A percentile compares a stretch with the other conserved stretches of the same genome.
phyloP scores from a whole-genome alignment of 352 stramenopile genomes.

The Globisporangium rhizosaccharum region DNA sequence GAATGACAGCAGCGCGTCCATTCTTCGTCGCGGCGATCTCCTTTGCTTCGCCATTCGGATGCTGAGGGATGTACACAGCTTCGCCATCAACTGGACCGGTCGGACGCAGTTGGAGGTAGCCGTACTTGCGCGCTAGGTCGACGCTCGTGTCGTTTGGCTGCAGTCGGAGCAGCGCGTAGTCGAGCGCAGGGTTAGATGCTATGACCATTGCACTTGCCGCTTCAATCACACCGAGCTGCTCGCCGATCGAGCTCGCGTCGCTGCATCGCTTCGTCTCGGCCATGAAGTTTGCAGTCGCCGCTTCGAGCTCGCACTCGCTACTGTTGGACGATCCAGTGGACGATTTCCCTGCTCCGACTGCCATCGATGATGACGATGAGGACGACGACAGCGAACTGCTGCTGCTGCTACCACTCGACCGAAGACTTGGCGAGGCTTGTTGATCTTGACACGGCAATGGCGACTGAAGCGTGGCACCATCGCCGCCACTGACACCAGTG shows the following conservation, averaged over 20 bases:
- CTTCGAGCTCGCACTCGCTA: conserved; percentile 18
- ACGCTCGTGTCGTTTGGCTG: conserved; percentile 20
- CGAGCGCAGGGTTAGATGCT: conserved; percentile 32
- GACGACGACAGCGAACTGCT: neutral
- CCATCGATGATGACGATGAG: neutral
- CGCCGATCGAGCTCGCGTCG: conserved; percentile 22
- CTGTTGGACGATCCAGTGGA: conserved; percentile 12
- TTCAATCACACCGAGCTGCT: conserved; percentile 36
- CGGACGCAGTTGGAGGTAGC: conserved; percentile 36
- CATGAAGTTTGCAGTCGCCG: conserved; percentile 48
- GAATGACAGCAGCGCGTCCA: conserved; percentile 10
- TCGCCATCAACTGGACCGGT: conserved; percentile 42
- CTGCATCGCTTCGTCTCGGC: conserved; percentile 45
- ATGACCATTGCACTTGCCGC: conserved; percentile 34
- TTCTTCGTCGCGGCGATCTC: conserved; percentile 40
- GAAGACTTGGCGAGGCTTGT: no score
- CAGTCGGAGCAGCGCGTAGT: conserved; percentile 56
- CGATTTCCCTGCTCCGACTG: neutral
- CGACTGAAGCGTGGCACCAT: neutral
- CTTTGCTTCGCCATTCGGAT: conserved; percentile 54
- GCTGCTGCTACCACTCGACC: no score
- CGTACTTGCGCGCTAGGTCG: conserved; percentile 39
- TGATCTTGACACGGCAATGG: no score
- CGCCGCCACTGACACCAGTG: conserved; percentile 7
- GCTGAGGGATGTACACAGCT: conserved; percentile 59